Evolutionary conservation across 1,284 basidiomycete species (phyloP), one percentile per base, ranked within the genome.

Genomic region (Fomitiporia mediterranea): DNA sequence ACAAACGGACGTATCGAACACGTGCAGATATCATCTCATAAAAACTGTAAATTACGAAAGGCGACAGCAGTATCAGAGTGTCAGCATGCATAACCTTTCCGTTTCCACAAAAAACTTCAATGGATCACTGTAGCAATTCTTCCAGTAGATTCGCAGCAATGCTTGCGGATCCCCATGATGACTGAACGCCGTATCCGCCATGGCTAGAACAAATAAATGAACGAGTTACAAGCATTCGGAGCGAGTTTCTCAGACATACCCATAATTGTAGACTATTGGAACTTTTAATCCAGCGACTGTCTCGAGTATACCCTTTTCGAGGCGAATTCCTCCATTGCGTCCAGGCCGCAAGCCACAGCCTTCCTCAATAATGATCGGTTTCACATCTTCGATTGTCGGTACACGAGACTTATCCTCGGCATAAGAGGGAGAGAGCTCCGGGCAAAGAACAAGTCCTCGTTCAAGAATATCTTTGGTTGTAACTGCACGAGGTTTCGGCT

Each of bases 391-490:
- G 2, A 84, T 66, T 32, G 71, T 65, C 7, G 81, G 75, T 46
- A 67, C 62, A 3, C 69, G 70, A 2, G 79, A 73, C 25, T 81
- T 68, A 48, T 77, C 74, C 0, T 32, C 5, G 54, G 60, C 21
- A 37, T 55, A 17, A 51, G 58, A 2, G 3, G 89, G 81, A 2
- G 81, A 82, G 11, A 92, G 75, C 57, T 89, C 84, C 0, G 87
- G 85, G 59, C 75, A 82, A 2, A 89, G 68, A 0, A 70, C 74
- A 2, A 91, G 69, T 4, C 67, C 78, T 15, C 78, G 77, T 28
- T 72, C 65, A 17, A 91, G 74, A 53, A 91, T 89, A 43, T 81
- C 76, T 5, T 68, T 67, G 1, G 82, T 82, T 5, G 77, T 85
- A 61, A 85, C 80, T 7, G 75, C 76, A 5, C 86, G 78, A 3